A percentile compares a stretch with the other conserved stretches of the same genome.
These are phyloP conservation scores for Fonsecaea erecta DNA, from an alignment of 2,329 filamentous ascomycete genomes.

Conservation along the genomic window DNA sequence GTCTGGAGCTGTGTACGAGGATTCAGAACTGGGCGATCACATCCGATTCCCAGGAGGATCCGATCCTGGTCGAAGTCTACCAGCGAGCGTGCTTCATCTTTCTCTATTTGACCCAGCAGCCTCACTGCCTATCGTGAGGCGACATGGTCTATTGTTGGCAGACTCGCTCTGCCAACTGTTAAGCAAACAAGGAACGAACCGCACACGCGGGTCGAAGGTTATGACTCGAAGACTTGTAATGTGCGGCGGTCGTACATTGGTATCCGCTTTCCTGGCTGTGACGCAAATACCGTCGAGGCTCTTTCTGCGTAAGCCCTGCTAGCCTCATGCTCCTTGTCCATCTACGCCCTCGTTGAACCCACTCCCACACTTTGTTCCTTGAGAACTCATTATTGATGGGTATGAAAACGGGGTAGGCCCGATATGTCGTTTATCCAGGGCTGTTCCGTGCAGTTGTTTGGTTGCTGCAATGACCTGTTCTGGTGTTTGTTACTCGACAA, in stretches of 20 bases:
- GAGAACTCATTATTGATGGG: no score
- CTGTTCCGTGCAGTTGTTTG: conserved; percentile 81
- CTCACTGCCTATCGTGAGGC: conserved; percentile 58
- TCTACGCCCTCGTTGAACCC: no score
- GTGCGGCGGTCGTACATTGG: conserved; percentile 33
- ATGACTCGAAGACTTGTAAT: conserved; percentile 40
- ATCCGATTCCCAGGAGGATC: background rate
- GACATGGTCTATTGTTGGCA: conserved; percentile 55
- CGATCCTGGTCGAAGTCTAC: background rate
- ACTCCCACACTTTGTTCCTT: no score
- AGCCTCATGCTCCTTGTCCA: no score
- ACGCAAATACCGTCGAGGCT: no score
- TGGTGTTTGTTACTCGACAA: conserved; percentile 91
- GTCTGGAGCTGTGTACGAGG: background rate
- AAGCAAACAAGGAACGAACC: conserved; percentile 28
- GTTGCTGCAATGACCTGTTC: conserved; percentile 88
- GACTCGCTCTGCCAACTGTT: conserved; percentile 42
- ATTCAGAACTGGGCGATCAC: background rate
- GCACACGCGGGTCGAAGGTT: conserved; percentile 41
- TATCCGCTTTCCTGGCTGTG: no score
- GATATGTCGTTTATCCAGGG: conserved; percentile 98
- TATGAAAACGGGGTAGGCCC: no score
- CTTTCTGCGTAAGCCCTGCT: no score
- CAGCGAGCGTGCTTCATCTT: background rate
- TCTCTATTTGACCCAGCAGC: background rate